These are phyloP conservation scores for Nakaseomyces nivariensis DNA, from an alignment of 1,139 yeast genomes.

Conservation along the genomic window DNA sequence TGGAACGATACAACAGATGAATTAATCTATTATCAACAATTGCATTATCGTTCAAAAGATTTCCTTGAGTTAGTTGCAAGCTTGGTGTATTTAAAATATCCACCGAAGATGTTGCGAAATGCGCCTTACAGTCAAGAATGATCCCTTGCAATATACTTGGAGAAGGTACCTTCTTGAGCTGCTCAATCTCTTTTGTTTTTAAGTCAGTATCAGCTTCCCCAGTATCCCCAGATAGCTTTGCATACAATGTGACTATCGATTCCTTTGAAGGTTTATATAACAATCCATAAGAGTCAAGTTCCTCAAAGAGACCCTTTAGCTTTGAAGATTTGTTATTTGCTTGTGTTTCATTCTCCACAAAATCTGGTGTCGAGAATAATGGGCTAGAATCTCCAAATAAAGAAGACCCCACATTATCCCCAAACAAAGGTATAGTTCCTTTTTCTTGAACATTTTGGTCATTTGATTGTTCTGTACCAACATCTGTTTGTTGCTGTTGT, in stretches of 20 bases:
- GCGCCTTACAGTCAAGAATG: slow-evolving; percentile 25
- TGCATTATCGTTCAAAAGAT: slow-evolving; percentile 18
- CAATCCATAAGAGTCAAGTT: slow-evolving; percentile 18
- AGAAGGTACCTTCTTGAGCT: slow-evolving; percentile 17
- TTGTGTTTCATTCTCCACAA: slow-evolving; percentile 13
- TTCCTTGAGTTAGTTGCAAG: slow-evolving; percentile 23
- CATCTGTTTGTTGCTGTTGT: slow-evolving; percentile 14
- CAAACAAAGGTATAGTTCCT: slow-evolving; percentile 18
- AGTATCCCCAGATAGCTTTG: slow-evolving; percentile 13
- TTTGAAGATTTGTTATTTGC: slow-evolving; percentile 9
- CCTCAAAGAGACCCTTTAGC: slow-evolving; percentile 14
- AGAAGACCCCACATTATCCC: slow-evolving; percentile 14
- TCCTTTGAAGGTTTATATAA: slow-evolving; percentile 21
- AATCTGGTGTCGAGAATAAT: slow-evolving; percentile 10
- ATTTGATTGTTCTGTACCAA: not conserved
- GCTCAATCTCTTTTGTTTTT: slow-evolving; percentile 4
- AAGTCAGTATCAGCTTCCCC: slow-evolving; percentile 3
- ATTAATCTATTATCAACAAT: slow-evolving; percentile 21
- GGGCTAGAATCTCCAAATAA: slow-evolving; percentile 17
- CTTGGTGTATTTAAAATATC: slow-evolving; percentile 25
- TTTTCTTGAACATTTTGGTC: not conserved
- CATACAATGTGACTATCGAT: slow-evolving; percentile 23
- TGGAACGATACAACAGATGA: slow-evolving; percentile 29
- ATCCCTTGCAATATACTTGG: slow-evolving; percentile 20
- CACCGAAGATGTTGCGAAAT: slow-evolving; percentile 22